Evolutionary conservation across 371 early-diverging fungal species (phyloP).

Genomic region (Zopfochytrium polystomum): DNA sequence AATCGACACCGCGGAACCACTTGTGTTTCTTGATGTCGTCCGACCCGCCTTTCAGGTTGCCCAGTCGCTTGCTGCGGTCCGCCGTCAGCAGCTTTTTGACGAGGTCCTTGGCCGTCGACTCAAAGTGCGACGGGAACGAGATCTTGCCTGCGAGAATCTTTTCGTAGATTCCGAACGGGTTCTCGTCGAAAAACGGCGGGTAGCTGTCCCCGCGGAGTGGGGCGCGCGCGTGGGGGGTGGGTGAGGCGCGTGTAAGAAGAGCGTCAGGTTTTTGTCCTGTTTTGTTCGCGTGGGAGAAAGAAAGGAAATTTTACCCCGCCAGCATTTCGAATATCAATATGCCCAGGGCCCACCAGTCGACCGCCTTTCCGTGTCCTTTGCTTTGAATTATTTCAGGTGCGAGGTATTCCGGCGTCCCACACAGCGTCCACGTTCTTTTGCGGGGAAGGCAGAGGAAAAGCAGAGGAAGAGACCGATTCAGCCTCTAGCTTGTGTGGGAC

Average conservation of each 20-base stretch:
- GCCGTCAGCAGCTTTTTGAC: conserved; percentile 72
- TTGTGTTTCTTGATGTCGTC: conserved; percentile 79
- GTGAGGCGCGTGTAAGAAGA: background rate
- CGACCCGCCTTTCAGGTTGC: conserved; percentile 61
- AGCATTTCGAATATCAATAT: conserved; percentile 69
- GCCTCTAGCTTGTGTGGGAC: too few relatives aligned
- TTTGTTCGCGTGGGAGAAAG: background rate
- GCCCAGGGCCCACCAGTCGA: conserved; percentile 73
- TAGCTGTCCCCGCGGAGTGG: conserved; percentile 27
- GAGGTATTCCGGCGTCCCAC: conserved; percentile 97
- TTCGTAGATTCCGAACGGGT: conserved; percentile 82
- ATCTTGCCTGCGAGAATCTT: conserved; percentile 74
- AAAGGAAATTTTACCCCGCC: conserved; percentile 35
- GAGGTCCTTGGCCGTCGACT: conserved; percentile 72
- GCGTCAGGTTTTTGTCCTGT: background rate
- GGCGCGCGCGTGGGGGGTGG: background rate
- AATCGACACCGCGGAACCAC: conserved; percentile 84
- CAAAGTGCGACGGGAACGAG: conserved; percentile 73
- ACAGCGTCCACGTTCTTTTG: conserved; percentile 81
- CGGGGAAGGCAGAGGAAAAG: background rate
- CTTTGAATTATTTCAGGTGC: conserved; percentile 61
- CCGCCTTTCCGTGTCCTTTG: conserved; percentile 61
- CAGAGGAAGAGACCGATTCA: too few relatives aligned
- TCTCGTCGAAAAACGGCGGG: conserved; percentile 65
- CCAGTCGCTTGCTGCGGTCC: conserved; percentile 73